Evolutionary conservation across 768 basidiomycete genomes (phyloP), one percentile per base, ranked within the genome.

Genomic region (Suillus hirtellus): DNA sequence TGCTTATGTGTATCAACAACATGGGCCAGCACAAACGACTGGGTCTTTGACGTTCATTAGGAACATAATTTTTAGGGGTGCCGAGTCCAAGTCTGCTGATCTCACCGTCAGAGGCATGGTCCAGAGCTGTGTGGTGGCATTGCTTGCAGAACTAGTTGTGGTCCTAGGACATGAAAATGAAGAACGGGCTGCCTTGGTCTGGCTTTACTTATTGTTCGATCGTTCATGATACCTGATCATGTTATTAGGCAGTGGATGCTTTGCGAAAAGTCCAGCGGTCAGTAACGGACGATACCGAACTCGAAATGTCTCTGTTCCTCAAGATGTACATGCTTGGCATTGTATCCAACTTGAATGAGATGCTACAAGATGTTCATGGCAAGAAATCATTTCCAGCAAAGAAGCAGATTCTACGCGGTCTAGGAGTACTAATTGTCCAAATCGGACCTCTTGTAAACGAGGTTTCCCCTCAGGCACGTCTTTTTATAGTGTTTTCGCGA

Each of bases 401-500:
- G 75, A 83, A 83, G 61, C 87, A 87, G 71, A 89, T 96, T 63
- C 78, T 98, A 55, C 84, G 90, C 31, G 89, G 92, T 65, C 76
- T 97, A 44, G 93, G 90, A 7, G 82, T 79, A 2, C 78, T 99
- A 60, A 84, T 93, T n/a, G 69, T 74, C 11, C 80, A 84, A 21
- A 85, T 96, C 62, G 95, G 92, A 0, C 78, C 87, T 8, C 78
- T 85, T 0, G 89, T 96, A 67, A 84, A 81, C 50, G 86, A 84
- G 53, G 89, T 94, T 60, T 88, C 93, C 4, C 93, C 95, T 21
- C 96, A 98, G 86, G 96, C 95, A 68, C 61, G 79, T 73, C 21
- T 61, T 62, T 42, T 44, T 27, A 27, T 56, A 24, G 21, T 62
- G 10, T 40, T 38, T 60, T 38, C 3, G 37, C 21, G 43, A 15